These are phyloP conservation scores for Austroboletus niveus DNA, from an alignment of 1,284 basidiomycete species.

Conservation along the genomic window DNA sequence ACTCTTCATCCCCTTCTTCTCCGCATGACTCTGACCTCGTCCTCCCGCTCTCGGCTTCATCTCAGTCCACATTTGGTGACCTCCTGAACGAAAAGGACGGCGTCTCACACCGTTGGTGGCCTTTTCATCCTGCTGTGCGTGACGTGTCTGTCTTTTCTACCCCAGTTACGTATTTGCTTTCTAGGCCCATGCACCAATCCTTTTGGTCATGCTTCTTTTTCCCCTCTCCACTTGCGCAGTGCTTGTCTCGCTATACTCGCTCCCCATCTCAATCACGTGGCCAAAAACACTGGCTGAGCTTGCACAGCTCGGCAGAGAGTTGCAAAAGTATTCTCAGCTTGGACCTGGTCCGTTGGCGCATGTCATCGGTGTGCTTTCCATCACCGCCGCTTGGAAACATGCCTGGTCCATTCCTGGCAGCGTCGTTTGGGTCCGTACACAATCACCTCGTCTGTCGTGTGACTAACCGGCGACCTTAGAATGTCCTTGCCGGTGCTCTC, in stretches of 20 bases:
- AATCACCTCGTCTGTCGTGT: slow-evolving; percentile 6
- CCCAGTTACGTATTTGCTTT: slow-evolving; percentile 10
- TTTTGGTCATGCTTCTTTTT: slow-evolving; percentile 67
- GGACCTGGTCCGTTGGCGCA: slow-evolving; percentile 61
- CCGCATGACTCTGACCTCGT: slow-evolving; percentile 54
- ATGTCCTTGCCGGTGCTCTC: slow-evolving; percentile 85
- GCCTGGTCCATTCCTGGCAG: slow-evolving; percentile 93
- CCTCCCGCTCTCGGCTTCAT: slow-evolving; percentile 66
- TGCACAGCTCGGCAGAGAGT: slow-evolving; percentile 67
- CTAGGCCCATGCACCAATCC: slow-evolving; percentile 61
- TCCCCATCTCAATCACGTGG: slow-evolving; percentile 75
- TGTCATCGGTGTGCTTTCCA: slow-evolving; percentile 76
- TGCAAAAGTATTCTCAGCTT: slow-evolving; percentile 74
- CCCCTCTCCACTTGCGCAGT: slow-evolving; percentile 59
- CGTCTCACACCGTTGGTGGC: slow-evolving; percentile 38
- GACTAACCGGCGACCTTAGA: slow-evolving; percentile 46
- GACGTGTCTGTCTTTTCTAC: slow-evolving; percentile 9
- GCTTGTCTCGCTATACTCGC: slow-evolving; percentile 49
- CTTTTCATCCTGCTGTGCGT: slow-evolving; percentile 50
- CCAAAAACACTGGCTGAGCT: slow-evolving; percentile 73
- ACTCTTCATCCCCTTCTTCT: slow-evolving; percentile 49
- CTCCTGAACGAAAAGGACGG: slow-evolving; percentile 41
- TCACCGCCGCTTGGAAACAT: slow-evolving; percentile 91
- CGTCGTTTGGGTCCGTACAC: slow-evolving; percentile 68
- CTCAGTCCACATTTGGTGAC: slow-evolving; percentile 51